A percentile compares a stretch with the other conserved stretches of the same genome.
Evolutionary conservation across 208 protist species (phyloP).

Genomic region (Leishmania tropica): DNA sequence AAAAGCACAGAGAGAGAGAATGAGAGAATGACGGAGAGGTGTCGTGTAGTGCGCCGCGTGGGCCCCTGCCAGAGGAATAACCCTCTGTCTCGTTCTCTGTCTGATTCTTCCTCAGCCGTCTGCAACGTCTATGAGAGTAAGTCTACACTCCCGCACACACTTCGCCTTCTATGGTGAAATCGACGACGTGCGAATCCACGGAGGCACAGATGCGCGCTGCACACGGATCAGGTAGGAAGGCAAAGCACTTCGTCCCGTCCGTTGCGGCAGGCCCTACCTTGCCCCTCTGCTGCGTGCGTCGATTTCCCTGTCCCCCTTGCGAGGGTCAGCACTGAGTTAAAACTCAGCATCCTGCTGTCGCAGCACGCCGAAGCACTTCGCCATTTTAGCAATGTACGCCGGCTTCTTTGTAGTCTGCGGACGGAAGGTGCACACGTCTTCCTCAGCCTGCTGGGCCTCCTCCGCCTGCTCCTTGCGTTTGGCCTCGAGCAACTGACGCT

Average conservation of each 20-base stretch:
- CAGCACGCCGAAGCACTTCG: conserved; percentile 69
- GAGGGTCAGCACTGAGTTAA: conserved; percentile 3
- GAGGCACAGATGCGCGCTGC: too few species aligned
- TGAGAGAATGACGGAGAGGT: not conserved
- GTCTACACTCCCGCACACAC: too few species aligned
- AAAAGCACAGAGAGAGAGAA: not conserved
- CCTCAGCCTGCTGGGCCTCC: conserved; percentile 35
- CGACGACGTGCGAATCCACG: not conserved
- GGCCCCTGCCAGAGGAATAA: not conserved
- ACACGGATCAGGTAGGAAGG: not conserved
- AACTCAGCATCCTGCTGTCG: conserved; percentile 57
- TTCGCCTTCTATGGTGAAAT: not conserved
- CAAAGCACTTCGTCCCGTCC: not conserved
- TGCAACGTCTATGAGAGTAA: not conserved
- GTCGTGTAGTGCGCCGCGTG: not conserved
- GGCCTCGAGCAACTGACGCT: conserved; percentile 34
- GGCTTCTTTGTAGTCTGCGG: conserved; percentile 68
- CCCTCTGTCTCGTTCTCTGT: not conserved
- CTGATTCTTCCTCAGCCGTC: not conserved
- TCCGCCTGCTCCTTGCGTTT: conserved; percentile 34
- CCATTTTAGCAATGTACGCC: conserved; percentile 75
- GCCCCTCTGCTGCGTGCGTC: not conserved
- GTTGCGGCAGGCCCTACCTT: not conserved
- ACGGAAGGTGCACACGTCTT: conserved; percentile 65
- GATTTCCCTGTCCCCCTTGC: not conserved